Evolutionary conservation across 192 early-diverging fungal species (phyloP), one percentile per base, ranked within the genome.

Genomic region (Entophlyctis luteolus): DNA sequence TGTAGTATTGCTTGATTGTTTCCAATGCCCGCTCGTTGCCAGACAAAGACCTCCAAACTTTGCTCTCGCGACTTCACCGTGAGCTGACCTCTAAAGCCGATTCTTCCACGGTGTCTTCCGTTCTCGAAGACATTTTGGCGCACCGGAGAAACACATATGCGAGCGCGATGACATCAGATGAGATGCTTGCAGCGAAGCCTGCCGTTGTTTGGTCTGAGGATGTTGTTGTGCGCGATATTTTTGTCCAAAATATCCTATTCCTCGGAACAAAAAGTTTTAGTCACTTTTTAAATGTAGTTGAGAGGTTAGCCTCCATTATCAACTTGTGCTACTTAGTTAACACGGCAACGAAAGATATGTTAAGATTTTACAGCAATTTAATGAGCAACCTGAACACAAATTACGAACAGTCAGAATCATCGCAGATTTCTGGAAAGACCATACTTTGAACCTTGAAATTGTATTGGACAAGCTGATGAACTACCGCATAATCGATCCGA

Each of bases 231-330:
- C 86, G 85, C 49, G 87, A 92, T 46, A 82, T 84, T 49, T 75
- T 99, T 52, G 77, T 94, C 2, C 88, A 96, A 69, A 89, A 88
- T 65, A 81, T 98, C 20, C 76, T 98, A 55, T 79, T 92, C 39
- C 75, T 93, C 32, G 97, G 97, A 31, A 87, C 87, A 75, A 97
- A 97, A 73, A 92, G 87, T 65, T 98, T 99, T 75, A 89, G 86
- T 47, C 97, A 99, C 73, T 85, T 93, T 37, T 74, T 98, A 55
- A 94, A 90, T 63, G 89, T 93, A 12, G 86, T 98, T 47, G 95
- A 98, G 59, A 79, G 92, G 84, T 93, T 79, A 65, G 70, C 33
- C 38, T 47, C 34, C 38, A 18, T 72, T 56, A 29, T 1, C 0
- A 0, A 49, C 18, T 27, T n/a, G 8, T 0, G 16, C 37, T 59